Base-by-base conservation (phyloP, 139 green algal genomes). In the Chlorella vulgaris region DNA sequence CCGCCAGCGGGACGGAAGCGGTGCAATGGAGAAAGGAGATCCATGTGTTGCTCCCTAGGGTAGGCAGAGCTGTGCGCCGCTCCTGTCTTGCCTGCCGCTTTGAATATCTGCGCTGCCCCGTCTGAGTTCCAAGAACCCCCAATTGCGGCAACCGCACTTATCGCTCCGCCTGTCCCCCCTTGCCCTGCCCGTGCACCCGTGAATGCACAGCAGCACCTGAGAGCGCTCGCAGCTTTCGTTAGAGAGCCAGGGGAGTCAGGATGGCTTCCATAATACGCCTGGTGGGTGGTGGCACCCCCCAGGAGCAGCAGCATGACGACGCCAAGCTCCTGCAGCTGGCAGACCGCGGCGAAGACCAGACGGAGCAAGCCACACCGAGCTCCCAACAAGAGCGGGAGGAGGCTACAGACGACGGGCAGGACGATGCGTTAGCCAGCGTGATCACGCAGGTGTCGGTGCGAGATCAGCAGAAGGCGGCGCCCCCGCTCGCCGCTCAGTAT, bases 381-480 rank as follows among this genome's bases (percentile, higher is more conserved):
- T 39, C 76, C 21, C 47, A 74, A 40, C 61, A 39, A 1, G 62
- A 26, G 21, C 36, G 28, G 35, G 73, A 69, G 47, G 13, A 58
- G 47, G 47, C 13, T 15, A 10, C 47, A 13, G 53, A 65, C 15
- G 60, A 29, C 58, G 42, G 22, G 60, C 7, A 42, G 7, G 76
- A 82, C 5, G 63, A 62, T 1, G 53, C 15, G 62, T 42, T 76
- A 39, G 63, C 47, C 19, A 69, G 65, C 39, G 68, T 83, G 6
- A 83, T 83, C n/a, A 83, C 78, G 15, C 78, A 83, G 55, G 78
- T 83, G 68, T n/a, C 33, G 24, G 15, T 39, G 10, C 51, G 66
- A 2, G 78, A 70, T 58, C 58, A 80, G 74, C 74, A 80, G 58
- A 22, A 60, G 73, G 73, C 33, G 31, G 35, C 53, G 36, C 38